Evolutionary conservation across 2,329 filamentous ascomycete species (phyloP).

Genomic region (Thermothelomyces thermophilus): DNA sequence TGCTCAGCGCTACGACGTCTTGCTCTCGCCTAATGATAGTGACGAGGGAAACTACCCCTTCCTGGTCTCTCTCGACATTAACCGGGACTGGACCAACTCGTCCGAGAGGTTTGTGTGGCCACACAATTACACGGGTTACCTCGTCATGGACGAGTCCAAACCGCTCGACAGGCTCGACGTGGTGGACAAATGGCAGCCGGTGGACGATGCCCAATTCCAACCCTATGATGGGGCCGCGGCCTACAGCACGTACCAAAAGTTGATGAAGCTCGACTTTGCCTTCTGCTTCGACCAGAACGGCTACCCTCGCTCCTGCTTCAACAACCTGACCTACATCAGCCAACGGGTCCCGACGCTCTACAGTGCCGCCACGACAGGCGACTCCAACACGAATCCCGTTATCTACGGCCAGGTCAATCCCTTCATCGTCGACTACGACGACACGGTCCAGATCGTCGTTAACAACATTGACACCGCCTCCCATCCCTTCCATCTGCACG

Average conservation of each 20-base stretch:
- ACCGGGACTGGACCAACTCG: constrained; percentile 35
- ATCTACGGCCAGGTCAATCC: constrained; percentile 41
- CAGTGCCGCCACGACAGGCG: constrained; percentile 55
- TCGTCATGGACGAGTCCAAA: constrained; percentile 33
- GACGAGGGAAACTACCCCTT: constrained; percentile 38
- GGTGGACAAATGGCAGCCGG: constrained; percentile 40
- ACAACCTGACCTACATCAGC: constrained; percentile 58
- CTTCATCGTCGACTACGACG: constrained; percentile 33
- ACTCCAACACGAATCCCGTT: constrained; percentile 35
- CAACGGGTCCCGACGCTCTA: constrained; percentile 67
- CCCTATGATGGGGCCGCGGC: constrained; percentile 48
- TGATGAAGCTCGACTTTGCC: constrained; percentile 48
- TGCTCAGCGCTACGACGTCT: constrained; percentile 41
- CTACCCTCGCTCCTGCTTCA: constrained; percentile 56
- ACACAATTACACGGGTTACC: constrained; percentile 39
- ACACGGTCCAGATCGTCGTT: constrained; percentile 42
- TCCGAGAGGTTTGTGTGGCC: constrained; percentile 25
- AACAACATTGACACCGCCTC: constrained; percentile 43
- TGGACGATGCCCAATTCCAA: constrained; percentile 56
- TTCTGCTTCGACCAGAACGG: constrained; percentile 58
- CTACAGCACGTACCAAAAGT: constrained; percentile 47
- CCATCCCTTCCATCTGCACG: constrained; percentile 50
- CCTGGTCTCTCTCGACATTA: constrained; percentile 38
- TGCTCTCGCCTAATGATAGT: constrained; percentile 31
- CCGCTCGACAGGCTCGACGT: constrained; percentile 27